phyloP scores from a whole-genome alignment of 1,284 basidiomycete species.

The Trichosporon asahii region DNA sequence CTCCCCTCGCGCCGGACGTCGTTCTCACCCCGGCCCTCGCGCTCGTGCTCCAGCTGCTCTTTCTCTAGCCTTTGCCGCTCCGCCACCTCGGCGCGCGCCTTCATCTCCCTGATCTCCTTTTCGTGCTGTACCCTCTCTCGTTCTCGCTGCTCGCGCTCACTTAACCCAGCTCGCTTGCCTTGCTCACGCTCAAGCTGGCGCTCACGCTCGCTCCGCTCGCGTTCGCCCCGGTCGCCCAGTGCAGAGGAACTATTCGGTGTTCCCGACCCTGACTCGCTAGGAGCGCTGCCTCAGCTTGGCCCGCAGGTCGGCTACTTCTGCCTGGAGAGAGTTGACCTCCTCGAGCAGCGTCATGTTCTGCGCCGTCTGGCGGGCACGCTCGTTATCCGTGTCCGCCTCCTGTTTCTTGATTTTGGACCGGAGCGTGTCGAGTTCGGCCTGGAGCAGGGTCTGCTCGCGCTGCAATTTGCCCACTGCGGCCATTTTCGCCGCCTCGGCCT shows the following conservation, averaged over 20 bases:
- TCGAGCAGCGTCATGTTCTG: constrained; percentile 51
- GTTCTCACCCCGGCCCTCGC: too few relatives aligned
- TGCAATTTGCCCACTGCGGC: neutral
- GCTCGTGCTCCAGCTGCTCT: neutral
- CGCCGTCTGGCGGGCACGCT: constrained; percentile 37
- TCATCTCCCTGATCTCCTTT: too few relatives aligned
- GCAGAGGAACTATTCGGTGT: neutral
- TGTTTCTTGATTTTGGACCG: constrained; percentile 31
- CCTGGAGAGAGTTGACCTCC: constrained; percentile 51
- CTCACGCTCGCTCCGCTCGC: neutral
- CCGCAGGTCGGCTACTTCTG: constrained; percentile 45
- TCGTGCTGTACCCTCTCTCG: too few relatives aligned
- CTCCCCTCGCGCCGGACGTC: too few relatives aligned
- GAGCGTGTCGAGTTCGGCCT: constrained; percentile 40
- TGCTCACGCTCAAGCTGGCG: too few relatives aligned
- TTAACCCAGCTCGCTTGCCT: neutral
- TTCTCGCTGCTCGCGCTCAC: neutral
- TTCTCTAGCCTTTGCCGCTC: too few relatives aligned
- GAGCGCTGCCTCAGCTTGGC: constrained; percentile 34
- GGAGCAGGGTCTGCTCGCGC: constrained; percentile 21
- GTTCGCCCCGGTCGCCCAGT: neutral
- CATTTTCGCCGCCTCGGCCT: constrained; percentile 56
- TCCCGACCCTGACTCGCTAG: neutral
- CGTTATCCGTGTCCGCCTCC: constrained; percentile 45
- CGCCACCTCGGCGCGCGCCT: too few relatives aligned